phyloP scores from a whole-genome alignment of 2,329 filamentous ascomycete genomes.

The Stromatinia cepivora region DNA sequence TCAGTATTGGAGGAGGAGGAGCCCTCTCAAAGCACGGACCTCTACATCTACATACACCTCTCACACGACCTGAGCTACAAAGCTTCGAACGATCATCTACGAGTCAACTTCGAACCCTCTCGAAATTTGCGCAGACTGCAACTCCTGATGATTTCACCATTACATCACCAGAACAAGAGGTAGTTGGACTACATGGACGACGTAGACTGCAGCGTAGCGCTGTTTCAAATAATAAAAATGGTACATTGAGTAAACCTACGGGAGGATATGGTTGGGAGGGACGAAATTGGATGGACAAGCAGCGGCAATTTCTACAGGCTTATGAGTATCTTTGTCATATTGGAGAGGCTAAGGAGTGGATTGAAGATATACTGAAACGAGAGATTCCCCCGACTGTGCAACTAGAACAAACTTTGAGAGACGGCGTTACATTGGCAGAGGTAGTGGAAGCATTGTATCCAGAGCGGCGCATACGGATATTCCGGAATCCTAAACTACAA shows the following conservation, averaged over 20 bases:
- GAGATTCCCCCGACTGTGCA: slow-evolving; percentile 89
- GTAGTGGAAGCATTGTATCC: slow-evolving; percentile 88
- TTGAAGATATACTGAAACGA: slow-evolving; percentile 84
- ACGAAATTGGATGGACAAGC: slow-evolving; percentile 98
- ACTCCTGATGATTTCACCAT: slow-evolving; percentile 80
- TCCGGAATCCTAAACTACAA: slow-evolving; percentile 80
- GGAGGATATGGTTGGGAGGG: slow-evolving; percentile 71
- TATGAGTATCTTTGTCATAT: slow-evolving; percentile 99
- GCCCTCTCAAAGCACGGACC: slow-evolving; percentile 20
- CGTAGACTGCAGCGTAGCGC: slow-evolving; percentile 73
- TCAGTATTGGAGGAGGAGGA: slow-evolving; percentile 38
- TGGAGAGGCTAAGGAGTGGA: slow-evolving; percentile 98
- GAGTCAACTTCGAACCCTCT: slow-evolving; percentile 82
- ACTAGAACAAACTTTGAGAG: slow-evolving; percentile 85
- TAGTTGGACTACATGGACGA: slow-evolving; percentile 82
- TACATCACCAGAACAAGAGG: slow-evolving; percentile 75
- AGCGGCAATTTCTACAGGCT: slow-evolving; percentile 91
- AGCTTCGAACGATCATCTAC: slow-evolving; percentile 86
- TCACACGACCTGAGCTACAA: slow-evolving; percentile 73
- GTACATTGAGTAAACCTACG: slow-evolving; percentile 48
- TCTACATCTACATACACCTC: slow-evolving; percentile 44
- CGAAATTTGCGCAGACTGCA: slow-evolving; percentile 74
- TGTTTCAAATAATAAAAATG: slow-evolving; percentile 41
- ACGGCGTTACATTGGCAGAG: slow-evolving; percentile 93
- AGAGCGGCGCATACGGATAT: slow-evolving; percentile 75